Base-by-base conservation (phyloP, 1,284 basidiomycete genomes). In the Fomes fomentarius region DNA sequence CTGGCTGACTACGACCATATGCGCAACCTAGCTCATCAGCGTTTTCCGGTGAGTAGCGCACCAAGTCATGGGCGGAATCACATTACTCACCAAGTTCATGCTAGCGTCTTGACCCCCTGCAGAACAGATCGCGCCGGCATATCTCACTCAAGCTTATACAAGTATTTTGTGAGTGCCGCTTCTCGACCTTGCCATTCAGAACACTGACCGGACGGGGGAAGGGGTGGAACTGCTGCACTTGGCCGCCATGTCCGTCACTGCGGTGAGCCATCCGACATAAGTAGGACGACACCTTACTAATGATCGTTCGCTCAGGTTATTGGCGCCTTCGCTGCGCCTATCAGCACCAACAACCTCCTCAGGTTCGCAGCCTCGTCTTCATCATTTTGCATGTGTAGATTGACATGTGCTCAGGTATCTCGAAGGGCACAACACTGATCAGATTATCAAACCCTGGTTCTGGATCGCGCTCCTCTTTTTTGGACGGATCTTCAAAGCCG, bases 381-480 rank as follows among this genome's bases (percentile, higher is more conserved):
- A 38, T 10, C 4, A 15, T 38, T 38, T 38, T 5, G 3, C 4
- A 14, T 31, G 15, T 35, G 52, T 12, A 26, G 14, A 37, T 19
- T 43, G 25, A 14, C 17, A 34, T 11, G 15, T 21, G 22, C 30
- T 26, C 39, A 74, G 71, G 6, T 82, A 81, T 60, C 64, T 84
- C 14, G 74, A 82, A 57, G 70, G 62, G 0, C 67, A 67, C n/a
- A 76, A 75, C 2, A 54, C 71, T n/a, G 71, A 62, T 10, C 70
- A 73, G 0, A 58, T 63, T 4, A 67, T 82, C 37, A 67, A 72
- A 12, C 80, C 82, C 0, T 78, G 74, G 79, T 78, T 89, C 19
- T 91, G 89, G 88, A 79, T 90, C 33, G 41, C 71, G 2, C 73
- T 78, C 64, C 74, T 91, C 9, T 84, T 88, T 67, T 17, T 84